These are phyloP conservation scores for Didymella pinodella DNA, from an alignment of 2,329 filamentous ascomycete species.

Conservation along the genomic window DNA sequence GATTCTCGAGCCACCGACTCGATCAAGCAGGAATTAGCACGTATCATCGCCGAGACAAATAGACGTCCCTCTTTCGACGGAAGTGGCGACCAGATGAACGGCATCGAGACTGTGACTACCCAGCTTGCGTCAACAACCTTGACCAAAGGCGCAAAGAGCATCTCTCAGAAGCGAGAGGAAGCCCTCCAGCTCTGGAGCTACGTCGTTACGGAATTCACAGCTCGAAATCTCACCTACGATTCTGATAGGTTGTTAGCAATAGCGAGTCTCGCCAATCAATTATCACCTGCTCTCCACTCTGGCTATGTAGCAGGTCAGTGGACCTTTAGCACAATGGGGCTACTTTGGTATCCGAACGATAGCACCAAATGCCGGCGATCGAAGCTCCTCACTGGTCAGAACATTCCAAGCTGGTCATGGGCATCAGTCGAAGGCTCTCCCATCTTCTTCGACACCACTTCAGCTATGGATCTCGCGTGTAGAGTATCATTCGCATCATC, in stretches of 20 bases:
- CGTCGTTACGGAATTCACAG: slow-evolving; percentile 48
- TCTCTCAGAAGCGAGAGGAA: slow-evolving; percentile 36
- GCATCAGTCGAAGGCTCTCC: slow-evolving; percentile 47
- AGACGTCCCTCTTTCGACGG: slow-evolving; percentile 19
- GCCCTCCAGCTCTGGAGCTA: slow-evolving; percentile 47
- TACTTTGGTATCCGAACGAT: slow-evolving; percentile 49
- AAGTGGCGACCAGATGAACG: slow-evolving; percentile 19
- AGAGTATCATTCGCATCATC: slow-evolving; percentile 39
- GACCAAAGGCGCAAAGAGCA: slow-evolving; percentile 28
- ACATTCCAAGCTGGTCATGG: slow-evolving; percentile 50
- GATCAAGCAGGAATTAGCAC: slow-evolving; percentile 46
- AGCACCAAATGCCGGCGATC: slow-evolving; percentile 38
- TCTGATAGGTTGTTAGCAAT: slow-evolving; percentile 44
- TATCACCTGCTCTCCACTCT: slow-evolving; percentile 37
- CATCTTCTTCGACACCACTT: slow-evolving; percentile 47
- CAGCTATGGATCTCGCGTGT: slow-evolving; percentile 49
- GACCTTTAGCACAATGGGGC: slow-evolving; percentile 45
- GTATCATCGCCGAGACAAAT: slow-evolving; percentile 31
- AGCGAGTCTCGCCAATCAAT: slow-evolving; percentile 41
- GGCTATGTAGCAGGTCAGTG: slow-evolving; percentile 50
- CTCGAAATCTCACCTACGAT: slow-evolving; percentile 45
- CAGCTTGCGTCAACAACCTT: slow-evolving; percentile 42
- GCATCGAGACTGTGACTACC: slow-evolving; percentile 36
- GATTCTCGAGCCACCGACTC: slow-evolving; percentile 46
- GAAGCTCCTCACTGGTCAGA: slow-evolving; percentile 25